Conservation (phyloP, 306 rosid genomes). For the Dryas alaskensis region DNA sequence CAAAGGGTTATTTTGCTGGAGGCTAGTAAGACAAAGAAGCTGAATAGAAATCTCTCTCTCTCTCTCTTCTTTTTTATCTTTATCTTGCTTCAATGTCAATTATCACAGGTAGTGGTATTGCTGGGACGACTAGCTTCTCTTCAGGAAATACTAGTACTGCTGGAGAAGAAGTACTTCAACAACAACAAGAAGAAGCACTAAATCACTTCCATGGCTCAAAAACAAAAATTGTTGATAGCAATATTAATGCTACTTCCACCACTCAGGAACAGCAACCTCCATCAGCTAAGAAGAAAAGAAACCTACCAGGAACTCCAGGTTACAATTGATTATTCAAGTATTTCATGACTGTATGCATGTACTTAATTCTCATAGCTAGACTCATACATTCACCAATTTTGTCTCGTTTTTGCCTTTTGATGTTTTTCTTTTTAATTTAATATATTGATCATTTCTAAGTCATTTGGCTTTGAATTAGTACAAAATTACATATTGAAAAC, state of each 20-base stretch:
- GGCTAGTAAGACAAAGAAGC: constrained; percentile 14
- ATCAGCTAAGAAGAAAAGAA: constrained; percentile 68
- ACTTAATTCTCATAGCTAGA: too few species aligned
- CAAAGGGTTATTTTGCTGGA: not conserved
- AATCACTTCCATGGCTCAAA: constrained; percentile 54
- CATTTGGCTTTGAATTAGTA: not conserved
- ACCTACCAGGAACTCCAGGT: constrained; percentile 95
- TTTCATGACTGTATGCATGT: too few species aligned
- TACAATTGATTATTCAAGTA: too few species aligned
- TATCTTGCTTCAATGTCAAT: constrained; percentile 60
- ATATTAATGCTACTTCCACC: constrained; percentile 49
- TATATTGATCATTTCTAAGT: not conserved
- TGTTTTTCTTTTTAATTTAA: not conserved
- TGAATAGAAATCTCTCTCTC: constrained; percentile 21
- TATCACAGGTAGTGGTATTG: constrained; percentile 53
- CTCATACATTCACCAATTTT: too few species aligned
- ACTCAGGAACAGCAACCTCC: constrained; percentile 40
- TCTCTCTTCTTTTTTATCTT: constrained; percentile 23
- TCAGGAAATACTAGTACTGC: constrained; percentile 46
- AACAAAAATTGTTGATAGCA: constrained; percentile 34
- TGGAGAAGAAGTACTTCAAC: constrained; percentile 33
- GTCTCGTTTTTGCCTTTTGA: not conserved
- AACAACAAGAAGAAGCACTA: constrained; percentile 28
- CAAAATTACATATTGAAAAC: too few species aligned
- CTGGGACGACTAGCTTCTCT: constrained; percentile 56